Conservation (phyloP, 108 stramenopile genomes). For the Nitzschia inconspicua region DNA sequence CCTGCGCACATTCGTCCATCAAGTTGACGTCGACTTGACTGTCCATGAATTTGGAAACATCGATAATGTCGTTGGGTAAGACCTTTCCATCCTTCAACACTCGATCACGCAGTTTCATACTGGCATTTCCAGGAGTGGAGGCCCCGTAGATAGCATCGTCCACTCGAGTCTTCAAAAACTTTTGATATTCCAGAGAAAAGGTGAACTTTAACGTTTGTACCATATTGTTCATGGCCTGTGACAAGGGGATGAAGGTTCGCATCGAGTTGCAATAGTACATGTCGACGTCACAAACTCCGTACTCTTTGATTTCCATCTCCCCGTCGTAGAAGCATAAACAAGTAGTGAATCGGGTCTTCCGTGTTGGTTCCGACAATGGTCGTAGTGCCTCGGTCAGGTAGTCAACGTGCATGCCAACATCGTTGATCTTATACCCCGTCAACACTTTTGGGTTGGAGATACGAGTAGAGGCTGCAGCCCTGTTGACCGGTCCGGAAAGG, state of each 20-base stretch:
- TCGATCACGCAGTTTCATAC: constrained; percentile 77
- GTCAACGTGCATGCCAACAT: constrained; percentile 77
- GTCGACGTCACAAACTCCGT: constrained; percentile 71
- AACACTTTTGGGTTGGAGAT: constrained; percentile 40
- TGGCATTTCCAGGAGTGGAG: constrained; percentile 34
- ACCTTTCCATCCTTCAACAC: constrained; percentile 82
- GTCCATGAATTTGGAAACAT: constrained; percentile 89
- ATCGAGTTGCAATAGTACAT: constrained; percentile 58
- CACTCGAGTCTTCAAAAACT: constrained; percentile 54
- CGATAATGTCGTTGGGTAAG: constrained; percentile 85
- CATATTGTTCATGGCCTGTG: constrained; percentile 68
- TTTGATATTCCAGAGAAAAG: constrained; percentile 72
- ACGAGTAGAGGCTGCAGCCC: constrained; percentile 16
- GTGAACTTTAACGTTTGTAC: constrained; percentile 63
- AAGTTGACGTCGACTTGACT: constrained; percentile 76
- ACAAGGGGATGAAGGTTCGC: constrained; percentile 72
- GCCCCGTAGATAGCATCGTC: constrained; percentile 48
- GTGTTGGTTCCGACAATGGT: constrained; percentile 70
- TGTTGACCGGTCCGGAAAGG: constrained; percentile 19
- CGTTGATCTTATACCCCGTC: constrained; percentile 81
- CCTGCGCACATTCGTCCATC: constrained; percentile 86
- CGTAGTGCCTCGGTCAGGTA: constrained; percentile 64
- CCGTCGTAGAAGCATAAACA: constrained; percentile 89
- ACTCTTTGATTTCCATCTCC: constrained; percentile 78
- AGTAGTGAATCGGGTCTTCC: constrained; percentile 70